These are phyloP conservation scores for Heliamphora exappendiculata DNA, from an alignment of 148 eudicot species.

Conservation along the genomic window DNA sequence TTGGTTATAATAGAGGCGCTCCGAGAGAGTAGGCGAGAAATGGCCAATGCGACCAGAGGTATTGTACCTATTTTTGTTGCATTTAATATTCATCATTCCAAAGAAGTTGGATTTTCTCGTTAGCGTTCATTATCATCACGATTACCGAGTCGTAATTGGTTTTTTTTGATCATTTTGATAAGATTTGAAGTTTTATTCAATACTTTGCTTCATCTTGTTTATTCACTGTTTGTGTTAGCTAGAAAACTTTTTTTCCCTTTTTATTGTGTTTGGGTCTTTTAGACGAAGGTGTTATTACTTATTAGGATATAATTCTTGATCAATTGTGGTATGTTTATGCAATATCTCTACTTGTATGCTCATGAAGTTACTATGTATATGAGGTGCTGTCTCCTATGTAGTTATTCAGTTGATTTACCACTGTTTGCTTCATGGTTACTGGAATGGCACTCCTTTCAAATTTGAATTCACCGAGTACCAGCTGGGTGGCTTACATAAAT, in stretches of 20 bases:
- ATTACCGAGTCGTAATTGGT: neutral
- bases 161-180: neutral
- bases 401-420: neutral
- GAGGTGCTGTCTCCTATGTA: neutral
- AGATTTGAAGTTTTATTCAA: neutral
- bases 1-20: slow-evolving; percentile 59
- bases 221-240: neutral
- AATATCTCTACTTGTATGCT: too few relatives aligned
- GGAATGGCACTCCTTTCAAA: neutral
- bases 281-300: too few relatives aligned
- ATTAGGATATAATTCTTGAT: too few relatives aligned
- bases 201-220: neutral
- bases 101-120: neutral
- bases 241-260: too few relatives aligned
- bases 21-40: slow-evolving; percentile 82
- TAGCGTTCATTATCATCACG: neutral
- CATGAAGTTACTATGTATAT: neutral
- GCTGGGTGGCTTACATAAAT: neutral
- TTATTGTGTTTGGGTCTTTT: neutral
- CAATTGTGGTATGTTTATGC: neutral
- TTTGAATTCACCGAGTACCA: neutral
- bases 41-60: slow-evolving; percentile 96
- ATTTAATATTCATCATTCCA: neutral
- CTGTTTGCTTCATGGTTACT: neutral
- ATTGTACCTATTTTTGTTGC: slow-evolving; percentile 1